Base-by-base conservation (phyloP, 768 basidiomycete species). In the Boletellus emodensis region DNA sequence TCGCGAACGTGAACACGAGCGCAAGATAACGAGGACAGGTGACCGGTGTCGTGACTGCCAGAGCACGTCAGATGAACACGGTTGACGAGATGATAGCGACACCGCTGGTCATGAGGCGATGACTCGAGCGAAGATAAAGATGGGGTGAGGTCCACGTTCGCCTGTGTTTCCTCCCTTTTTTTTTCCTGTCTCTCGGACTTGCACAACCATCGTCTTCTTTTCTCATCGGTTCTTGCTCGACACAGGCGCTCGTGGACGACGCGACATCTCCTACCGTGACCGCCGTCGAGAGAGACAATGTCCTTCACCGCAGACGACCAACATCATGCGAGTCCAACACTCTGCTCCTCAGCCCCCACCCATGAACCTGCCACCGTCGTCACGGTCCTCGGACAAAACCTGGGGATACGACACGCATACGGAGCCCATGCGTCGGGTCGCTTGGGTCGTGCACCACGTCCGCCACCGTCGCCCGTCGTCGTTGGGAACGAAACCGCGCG, bases 51-150 rank as follows among this genome's bases (percentile, higher is more conserved):
- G 39, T 49, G 50, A 40, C 49, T 42, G 20, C 15, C 37, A 18
- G 37, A 26, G 44, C 35, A 18, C 22, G 59, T 60, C 59, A 60
- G 59, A 52, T 61, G 59, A 32, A 33, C 55, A 54, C 13, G 15
- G 36, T 14, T 53, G 42, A 48, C 58, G 47, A 48, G 47, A 48
- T 24, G 43, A 56, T 40, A 18, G 38, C 26, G 18, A 43, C 18
- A 40, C n/a, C 7, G 36, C 7, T 30, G 37, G 37, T 18, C 46
- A 34, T 20, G 40, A 20, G 51, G 58, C 44, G 59, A 61, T 58
- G 39, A 39, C n/a, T 46, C 32, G 14, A 28, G 10, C 15, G 40
- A 44, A 18, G 47, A 60, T 60, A 60, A 60, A 60, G 55, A 17
- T 6, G 22, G 14, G 30, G 17, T 18, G 13, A 4, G 36, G 28